A percentile compares a stretch with the other conserved stretches of the same genome.
phyloP scores from a whole-genome alignment of 306 rosid genomes.

The Ammopiptanthus mongolicus region DNA sequence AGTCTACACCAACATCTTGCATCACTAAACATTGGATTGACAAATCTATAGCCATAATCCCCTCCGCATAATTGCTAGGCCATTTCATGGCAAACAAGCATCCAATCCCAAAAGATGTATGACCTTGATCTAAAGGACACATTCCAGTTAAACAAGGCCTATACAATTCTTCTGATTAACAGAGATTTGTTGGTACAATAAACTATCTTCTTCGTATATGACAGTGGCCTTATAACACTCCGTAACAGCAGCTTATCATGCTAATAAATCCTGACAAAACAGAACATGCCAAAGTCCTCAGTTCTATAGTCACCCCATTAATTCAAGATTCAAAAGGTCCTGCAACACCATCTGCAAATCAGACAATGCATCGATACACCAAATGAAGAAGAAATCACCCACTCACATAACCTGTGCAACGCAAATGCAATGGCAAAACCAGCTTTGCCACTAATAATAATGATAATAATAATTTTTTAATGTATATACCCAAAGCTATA shows the following conservation, averaged over 20 bases:
- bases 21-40: slow-evolving; percentile 25
- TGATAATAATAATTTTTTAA: background rate
- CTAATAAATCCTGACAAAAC: slow-evolving; percentile 39
- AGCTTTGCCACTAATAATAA: slow-evolving; percentile 15
- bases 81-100: slow-evolving; percentile 22
- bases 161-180: slow-evolving; percentile 35
- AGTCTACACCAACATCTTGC: slow-evolving; percentile 23
- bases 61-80: slow-evolving; percentile 31
- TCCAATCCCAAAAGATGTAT: slow-evolving; percentile 33
- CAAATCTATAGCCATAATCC: slow-evolving; percentile 21
- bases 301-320: slow-evolving; percentile 34
- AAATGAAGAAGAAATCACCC: slow-evolving; percentile 39
- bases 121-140: slow-evolving; percentile 37
- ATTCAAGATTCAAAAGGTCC: slow-evolving; percentile 41
- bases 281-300: slow-evolving; percentile 32
- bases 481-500: slow-evolving; percentile 17
- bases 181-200: slow-evolving; percentile 35
- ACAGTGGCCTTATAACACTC: slow-evolving; percentile 33
- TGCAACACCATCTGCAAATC: slow-evolving; percentile 50
- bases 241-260: slow-evolving; percentile 38
- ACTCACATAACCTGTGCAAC: slow-evolving; percentile 36
- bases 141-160: slow-evolving; percentile 28
- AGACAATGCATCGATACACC: slow-evolving; percentile 43
- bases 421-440: slow-evolving; percentile 26
- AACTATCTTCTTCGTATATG: slow-evolving; percentile 38